A percentile compares a stretch with the other conserved stretches of the same genome.
phyloP scores from a whole-genome alignment of 192 early-diverging fungal species.

The Coemansia pectinata region DNA sequence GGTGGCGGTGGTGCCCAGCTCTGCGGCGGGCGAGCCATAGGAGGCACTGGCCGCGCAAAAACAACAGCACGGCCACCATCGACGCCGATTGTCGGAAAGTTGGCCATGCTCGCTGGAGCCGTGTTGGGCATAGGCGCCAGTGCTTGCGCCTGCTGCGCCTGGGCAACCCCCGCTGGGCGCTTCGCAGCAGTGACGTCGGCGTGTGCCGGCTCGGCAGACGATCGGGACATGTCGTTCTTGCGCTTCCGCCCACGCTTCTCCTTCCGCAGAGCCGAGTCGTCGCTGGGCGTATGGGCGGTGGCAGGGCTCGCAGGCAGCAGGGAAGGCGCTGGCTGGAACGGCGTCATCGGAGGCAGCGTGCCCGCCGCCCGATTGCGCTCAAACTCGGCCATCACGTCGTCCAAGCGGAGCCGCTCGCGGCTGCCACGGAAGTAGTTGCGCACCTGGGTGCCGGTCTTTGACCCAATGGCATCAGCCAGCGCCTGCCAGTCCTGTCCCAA shows the following conservation, averaged over 20 bases:
- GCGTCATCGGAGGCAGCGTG: slow-evolving; percentile 28
- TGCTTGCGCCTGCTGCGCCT: background rate
- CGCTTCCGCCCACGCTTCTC: slow-evolving; percentile 50
- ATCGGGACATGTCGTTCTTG: slow-evolving; percentile 23
- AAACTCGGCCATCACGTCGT: slow-evolving; percentile 46
- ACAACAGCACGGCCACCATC: slow-evolving; percentile 47
- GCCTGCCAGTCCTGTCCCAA: slow-evolving; percentile 79
- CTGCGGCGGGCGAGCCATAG: background rate
- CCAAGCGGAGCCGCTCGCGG: slow-evolving; percentile 56
- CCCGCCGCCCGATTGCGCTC: slow-evolving; percentile 29
- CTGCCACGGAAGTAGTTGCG: slow-evolving; percentile 79
- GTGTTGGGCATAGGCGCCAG: slow-evolving; percentile 15
- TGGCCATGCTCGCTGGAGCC: slow-evolving; percentile 33
- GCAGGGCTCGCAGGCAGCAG: slow-evolving; percentile 4
- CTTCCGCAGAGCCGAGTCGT: slow-evolving; percentile 11
- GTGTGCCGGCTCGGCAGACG: background rate
- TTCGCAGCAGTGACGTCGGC: background rate
- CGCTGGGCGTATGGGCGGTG: background rate
- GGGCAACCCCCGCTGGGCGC: background rate
- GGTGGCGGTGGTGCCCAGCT: background rate
- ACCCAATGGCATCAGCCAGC: slow-evolving; percentile 69
- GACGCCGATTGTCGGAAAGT: slow-evolving; percentile 46
- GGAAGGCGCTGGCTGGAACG: slow-evolving; percentile 13
- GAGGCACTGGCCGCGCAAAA: slow-evolving; percentile 11
- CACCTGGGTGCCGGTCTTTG: slow-evolving; percentile 81